These are phyloP conservation scores for Atractiella rhizophila DNA, from an alignment of 768 basidiomycete genomes.

Conservation along the genomic window DNA sequence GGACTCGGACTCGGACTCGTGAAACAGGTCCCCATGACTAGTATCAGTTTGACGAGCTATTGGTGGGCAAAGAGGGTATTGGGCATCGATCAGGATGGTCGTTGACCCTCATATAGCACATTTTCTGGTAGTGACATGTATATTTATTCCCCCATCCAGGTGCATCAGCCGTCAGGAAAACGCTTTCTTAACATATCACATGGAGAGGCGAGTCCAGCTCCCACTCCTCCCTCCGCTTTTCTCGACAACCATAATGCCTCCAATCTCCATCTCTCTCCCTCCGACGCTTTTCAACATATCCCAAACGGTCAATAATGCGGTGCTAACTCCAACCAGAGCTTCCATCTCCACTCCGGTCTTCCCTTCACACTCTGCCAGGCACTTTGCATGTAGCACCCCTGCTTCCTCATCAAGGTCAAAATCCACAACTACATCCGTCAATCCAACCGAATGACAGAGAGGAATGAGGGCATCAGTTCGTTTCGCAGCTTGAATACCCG, in stretches of 20 bases:
- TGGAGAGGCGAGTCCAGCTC: constrained; percentile 27
- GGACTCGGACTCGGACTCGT: constrained; percentile 76
- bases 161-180: not conserved
- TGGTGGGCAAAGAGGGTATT: too few species aligned
- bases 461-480: constrained; percentile 61
- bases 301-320: constrained; percentile 61
- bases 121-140: too few species aligned
- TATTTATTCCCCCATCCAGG: too few species aligned
- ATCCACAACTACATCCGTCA: constrained; percentile 43
- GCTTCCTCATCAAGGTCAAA: constrained; percentile 28
- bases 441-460: constrained; percentile 56
- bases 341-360: constrained; percentile 86
- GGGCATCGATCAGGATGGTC: too few species aligned
- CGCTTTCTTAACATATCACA: not conserved
- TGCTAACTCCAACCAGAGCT: constrained; percentile 56
- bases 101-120: too few species aligned
- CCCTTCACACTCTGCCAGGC: constrained; percentile 46
- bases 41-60: too few species aligned
- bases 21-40: constrained; percentile 90
- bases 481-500: constrained; percentile 69
- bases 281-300: constrained; percentile 82
- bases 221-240: constrained; percentile 56
- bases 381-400: constrained; percentile 18
- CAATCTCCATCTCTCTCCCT: constrained; percentile 62
- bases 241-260: constrained; percentile 34